Evolutionary conservation across 73 alveolate species (phyloP), one percentile per base, ranked within the genome.

Genomic region (Urostyla sp.): DNA sequence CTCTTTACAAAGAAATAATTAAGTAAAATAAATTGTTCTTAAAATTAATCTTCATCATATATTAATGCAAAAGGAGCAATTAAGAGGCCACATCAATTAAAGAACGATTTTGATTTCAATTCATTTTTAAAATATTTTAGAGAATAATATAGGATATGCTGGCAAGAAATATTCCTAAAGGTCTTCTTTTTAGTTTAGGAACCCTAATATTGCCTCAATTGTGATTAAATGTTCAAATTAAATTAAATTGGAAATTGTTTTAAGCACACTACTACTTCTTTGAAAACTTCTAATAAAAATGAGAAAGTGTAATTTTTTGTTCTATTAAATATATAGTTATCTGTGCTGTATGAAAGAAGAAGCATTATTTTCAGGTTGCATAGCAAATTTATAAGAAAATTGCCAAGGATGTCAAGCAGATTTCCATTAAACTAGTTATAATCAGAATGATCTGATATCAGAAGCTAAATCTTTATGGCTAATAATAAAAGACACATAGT

Each of bases 101-200:
- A 44, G 37, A 43, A 66, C 6, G 18, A n/a, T 48, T 40, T 66
- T 66, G 66, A 66, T 32, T 1, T 24, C 21, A 48, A 66, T 4
- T 4, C 37, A 18, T 66, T 66, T 46, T 3, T 66, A 3, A 44
- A n/a, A 6, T 16, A 40, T 4, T 66, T 8, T 27, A 36, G 80
- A 40, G 80, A 66, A 1, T 18, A 66, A 27, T 66, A 66, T 11
- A 6, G 80, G n/a, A 21, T 66, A 18, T 66, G 80, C 48, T 66
- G 80, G 80, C 1, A 44, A 26, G 80, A 66, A 32, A 40, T 27
- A 8, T 66, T 18, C 24, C 49, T 16, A 10, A 66, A 66, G 26
- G 3, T 66, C 6, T 31, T 8, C 16, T 59, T 63, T 31, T 4
- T 59, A 13, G 27, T 31, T 7, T 11, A 59, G 13, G 26, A 6